Evolutionary conservation across 2,329 filamentous ascomycete genomes (phyloP).

Genomic region (Pseudocercospora cruenta): DNA sequence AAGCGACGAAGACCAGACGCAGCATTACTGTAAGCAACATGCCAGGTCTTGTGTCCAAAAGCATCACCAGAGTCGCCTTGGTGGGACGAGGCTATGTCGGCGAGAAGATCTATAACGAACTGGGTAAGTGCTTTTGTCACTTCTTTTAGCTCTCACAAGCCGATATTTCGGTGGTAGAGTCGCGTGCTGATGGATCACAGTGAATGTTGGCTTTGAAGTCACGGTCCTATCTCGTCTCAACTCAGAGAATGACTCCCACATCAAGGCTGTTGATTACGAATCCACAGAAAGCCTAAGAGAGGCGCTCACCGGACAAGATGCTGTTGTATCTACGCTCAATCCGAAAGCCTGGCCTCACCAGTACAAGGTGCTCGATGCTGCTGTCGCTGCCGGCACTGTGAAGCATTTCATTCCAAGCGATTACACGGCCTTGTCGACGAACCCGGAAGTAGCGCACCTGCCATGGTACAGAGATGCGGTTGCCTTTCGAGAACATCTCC

Average conservation of each 20-base stretch:
- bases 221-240: neutral
- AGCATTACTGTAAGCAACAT: neutral
- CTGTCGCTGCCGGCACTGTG: neutral
- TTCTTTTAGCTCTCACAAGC: no score
- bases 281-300: neutral
- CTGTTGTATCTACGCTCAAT: neutral
- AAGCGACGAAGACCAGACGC: no score
- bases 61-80: neutral
- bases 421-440: neutral
- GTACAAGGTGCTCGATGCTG: neutral
- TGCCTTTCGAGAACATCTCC: neutral
- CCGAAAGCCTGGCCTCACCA: neutral
- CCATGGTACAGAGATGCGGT: conserved; percentile 4
- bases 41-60: neutral
- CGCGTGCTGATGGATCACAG: neutral
- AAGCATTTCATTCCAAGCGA: conserved; percentile 4
- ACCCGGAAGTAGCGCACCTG: neutral
- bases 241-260: neutral
- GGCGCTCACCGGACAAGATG: neutral
- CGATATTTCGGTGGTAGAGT: neutral
- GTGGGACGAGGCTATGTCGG: neutral
- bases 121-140: neutral
- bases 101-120: neutral
- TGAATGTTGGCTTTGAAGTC: neutral
- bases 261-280: neutral